Percentiles rank a stretch among this genome's conserved stretches.
Conservation (phyloP, 345 rosid genomes). For the Brassica nigra region DNA sequence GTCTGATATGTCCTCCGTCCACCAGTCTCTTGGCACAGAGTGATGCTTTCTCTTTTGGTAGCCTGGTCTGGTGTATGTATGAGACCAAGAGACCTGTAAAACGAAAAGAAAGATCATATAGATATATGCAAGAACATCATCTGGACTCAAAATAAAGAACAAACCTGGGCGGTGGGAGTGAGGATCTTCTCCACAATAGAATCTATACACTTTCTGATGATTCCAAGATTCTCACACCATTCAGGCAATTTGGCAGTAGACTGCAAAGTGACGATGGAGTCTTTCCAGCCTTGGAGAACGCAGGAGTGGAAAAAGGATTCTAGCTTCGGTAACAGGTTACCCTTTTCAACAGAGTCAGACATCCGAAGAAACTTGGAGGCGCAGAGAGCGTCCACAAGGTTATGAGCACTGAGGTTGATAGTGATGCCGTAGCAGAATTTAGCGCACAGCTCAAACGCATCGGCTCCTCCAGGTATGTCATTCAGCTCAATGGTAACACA, state of each 20-base stretch:
- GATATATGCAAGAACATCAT: neutral
- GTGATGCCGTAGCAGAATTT: slow-evolving; percentile 96
- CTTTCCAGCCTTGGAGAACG: slow-evolving; percentile 96
- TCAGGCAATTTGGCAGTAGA: slow-evolving; percentile 64
- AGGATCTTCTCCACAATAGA: slow-evolving; percentile 83
- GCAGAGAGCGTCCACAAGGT: slow-evolving; percentile 80
- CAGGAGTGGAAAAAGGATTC: slow-evolving; percentile 90
- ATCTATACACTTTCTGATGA: slow-evolving; percentile 80
- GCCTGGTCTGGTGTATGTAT: slow-evolving; percentile 83
- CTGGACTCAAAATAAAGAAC: neutral
- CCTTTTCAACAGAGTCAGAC: slow-evolving; percentile 82
- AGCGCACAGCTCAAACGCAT: slow-evolving; percentile 92
- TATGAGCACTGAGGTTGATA: slow-evolving; percentile 79
- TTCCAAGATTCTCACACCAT: slow-evolving; percentile 89
- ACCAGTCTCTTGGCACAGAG: slow-evolving; percentile 92
- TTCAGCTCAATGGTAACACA: slow-evolving; percentile 64
- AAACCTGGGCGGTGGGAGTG: slow-evolving; percentile 72
- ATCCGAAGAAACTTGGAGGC: slow-evolving; percentile 92
- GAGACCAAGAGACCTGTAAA: slow-evolving; percentile 88
- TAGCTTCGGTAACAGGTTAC: slow-evolving; percentile 75
- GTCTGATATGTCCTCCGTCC: slow-evolving; percentile 95
- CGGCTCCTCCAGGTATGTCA: slow-evolving; percentile 94
- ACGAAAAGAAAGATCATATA: slow-evolving; percentile 9
- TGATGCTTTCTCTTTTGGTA: slow-evolving; percentile 59
- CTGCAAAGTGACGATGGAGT: slow-evolving; percentile 76